Base-by-base conservation (phyloP, 202 grass and related monocot species). In the Brachypodium distachyon region DNA sequence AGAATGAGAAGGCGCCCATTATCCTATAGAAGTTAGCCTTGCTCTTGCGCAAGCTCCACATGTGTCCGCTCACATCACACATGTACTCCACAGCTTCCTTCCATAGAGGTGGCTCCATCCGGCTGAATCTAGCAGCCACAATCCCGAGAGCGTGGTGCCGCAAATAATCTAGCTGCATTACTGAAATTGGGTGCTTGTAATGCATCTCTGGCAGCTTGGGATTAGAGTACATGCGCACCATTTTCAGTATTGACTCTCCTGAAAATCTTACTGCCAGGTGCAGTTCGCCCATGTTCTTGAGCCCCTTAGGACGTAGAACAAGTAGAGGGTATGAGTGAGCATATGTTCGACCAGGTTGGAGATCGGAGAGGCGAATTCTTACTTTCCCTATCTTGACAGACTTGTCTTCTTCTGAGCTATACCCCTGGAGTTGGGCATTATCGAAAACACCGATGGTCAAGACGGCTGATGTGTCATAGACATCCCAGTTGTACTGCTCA, bases 401-500 rank as follows among this genome's bases (percentile, higher is more conserved):
- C 17, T 7, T 61, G 9, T 41, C 25, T 12, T 53, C 29, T 8
- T 59, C 50, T 17, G 14, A 32, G 22, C 62, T 40, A 4, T 12
- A 29, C 31, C 13, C 29, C 17, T 55, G 72, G 37, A 86, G 42
- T 9, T 50, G 51, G 63, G 21, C 39, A 70, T 90, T 79, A 34
- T 86, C 67, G 57, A 90, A 90, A 32, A 86, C 41, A 2, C 57
- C 87, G 6, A 86, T 37, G 14, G 88, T 83, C 5, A 90, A 29
- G 3, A 83, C 47, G 17, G 83, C 86, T 26, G 73, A 74, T 28
- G 69, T 84, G 25, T 90, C 83, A 47, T 79, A 83, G 14, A 90
- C 88, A 5, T 86, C 74, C 88, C 88, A 86, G 1, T 74, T 54
- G 71, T 86, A 86, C 70, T 86, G 83, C 31, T 86, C 83, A 62